These are phyloP conservation scores for Apiotrichum gracile DNA, from an alignment of 1,284 basidiomycete genomes.

Conservation along the genomic window DNA sequence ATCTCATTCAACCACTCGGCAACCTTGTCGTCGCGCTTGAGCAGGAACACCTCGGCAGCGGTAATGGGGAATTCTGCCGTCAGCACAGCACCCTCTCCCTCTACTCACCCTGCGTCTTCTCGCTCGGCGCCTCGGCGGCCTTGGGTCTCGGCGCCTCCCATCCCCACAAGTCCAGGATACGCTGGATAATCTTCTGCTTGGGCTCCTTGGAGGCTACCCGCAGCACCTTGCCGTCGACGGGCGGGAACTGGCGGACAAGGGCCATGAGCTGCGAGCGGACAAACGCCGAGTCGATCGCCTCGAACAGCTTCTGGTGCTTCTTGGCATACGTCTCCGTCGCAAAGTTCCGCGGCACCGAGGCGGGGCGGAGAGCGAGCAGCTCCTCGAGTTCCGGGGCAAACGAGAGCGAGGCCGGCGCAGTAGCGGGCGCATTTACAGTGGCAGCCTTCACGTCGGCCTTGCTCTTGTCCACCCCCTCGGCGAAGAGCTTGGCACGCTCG, in stretches of 20 bases:
- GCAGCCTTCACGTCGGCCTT: background rate
- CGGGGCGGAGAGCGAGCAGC: background rate
- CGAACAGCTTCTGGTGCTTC: background rate
- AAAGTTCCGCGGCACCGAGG: background rate
- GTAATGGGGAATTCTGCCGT: conserved; percentile 9
- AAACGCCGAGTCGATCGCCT: conserved; percentile 18
- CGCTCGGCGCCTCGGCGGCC: background rate
- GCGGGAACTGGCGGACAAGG: conserved; percentile 5
- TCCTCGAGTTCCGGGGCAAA: background rate
- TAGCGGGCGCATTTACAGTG: background rate
- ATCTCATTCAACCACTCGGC: conserved; percentile 1
- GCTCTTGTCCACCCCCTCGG: background rate
- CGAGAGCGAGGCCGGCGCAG: background rate
- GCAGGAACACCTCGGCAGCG: conserved; percentile 16
- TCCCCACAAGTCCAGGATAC: conserved; percentile 15
- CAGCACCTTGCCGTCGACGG: background rate
- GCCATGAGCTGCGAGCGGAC: conserved; percentile 9
- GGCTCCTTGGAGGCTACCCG: background rate
- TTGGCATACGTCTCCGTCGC: background rate
- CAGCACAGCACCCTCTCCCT: background rate
- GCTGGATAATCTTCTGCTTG: conserved; percentile 2
- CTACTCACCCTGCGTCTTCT: background rate
- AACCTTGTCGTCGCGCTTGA: conserved; percentile 8
- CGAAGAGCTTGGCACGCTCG: background rate
- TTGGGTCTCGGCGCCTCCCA: conserved; percentile 5